These are phyloP conservation scores for Agastache rugosa DNA, from an alignment of 257 asterid genomes.

Conservation along the genomic window DNA sequence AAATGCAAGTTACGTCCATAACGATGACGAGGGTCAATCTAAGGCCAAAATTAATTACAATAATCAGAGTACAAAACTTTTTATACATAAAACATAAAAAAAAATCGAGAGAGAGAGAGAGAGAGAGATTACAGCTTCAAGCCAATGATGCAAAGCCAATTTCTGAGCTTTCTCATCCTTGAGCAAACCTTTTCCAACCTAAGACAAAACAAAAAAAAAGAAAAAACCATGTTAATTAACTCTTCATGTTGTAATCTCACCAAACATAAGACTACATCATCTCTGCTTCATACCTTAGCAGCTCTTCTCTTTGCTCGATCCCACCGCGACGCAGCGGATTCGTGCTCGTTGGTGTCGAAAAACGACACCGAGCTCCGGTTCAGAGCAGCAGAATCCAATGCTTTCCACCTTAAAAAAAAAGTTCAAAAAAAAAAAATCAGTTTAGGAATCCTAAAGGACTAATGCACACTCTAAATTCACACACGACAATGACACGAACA, in stretches of 20 bases:
- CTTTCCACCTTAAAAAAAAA: slow-evolving; percentile 62
- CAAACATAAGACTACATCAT: not conserved
- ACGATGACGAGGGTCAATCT: slow-evolving; percentile 89
- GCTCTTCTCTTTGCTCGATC: slow-evolving; percentile 64
- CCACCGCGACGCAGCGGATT: slow-evolving; percentile 75
- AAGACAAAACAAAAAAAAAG: slow-evolving; percentile 6
- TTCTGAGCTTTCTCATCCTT: slow-evolving; percentile 79
- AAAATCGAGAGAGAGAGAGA: not conserved
- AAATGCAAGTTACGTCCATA: slow-evolving; percentile 78
- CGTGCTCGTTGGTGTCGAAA: slow-evolving; percentile 52
- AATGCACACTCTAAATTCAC: not conserved
- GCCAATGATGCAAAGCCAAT: slow-evolving; percentile 85
- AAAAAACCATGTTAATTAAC: not conserved
- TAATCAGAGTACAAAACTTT: not conserved
- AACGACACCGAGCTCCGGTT: slow-evolving; percentile 59
- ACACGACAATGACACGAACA: no score
- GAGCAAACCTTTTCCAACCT: slow-evolving; percentile 76
- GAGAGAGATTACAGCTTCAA: slow-evolving; percentile 66
- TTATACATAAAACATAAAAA: not conserved
- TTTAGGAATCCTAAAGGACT: not conserved
- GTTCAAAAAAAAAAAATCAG: not conserved
- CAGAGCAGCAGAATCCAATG: slow-evolving; percentile 66
- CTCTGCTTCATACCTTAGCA: slow-evolving; percentile 53
- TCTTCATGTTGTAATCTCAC: not conserved
- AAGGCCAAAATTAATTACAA: not conserved